Percentiles rank a stretch among this genome's conserved stretches.
phyloP scores from a whole-genome alignment of 306 rosid genomes.

The Begonia masoniana region DNA sequence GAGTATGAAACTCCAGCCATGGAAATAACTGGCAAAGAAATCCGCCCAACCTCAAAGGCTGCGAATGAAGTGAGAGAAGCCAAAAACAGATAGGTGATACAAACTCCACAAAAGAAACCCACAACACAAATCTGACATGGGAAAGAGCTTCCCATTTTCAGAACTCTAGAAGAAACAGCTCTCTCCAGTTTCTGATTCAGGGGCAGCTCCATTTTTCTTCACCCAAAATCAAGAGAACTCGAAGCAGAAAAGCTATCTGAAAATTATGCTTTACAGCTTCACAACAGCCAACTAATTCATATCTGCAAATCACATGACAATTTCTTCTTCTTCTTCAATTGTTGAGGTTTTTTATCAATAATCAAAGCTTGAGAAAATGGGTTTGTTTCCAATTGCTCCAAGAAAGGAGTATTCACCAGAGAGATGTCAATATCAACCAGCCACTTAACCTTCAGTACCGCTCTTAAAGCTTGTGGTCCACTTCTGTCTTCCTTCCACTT shows the following conservation, averaged over 20 bases:
- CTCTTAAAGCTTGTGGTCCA: slow-evolving; percentile 15
- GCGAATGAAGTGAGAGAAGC: slow-evolving; percentile 73
- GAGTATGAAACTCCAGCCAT: slow-evolving; percentile 19
- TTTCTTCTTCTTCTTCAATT: slow-evolving; percentile 2
- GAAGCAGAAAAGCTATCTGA: slow-evolving; percentile 1
- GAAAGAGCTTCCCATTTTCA: slow-evolving; percentile 75
- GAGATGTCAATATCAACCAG: slow-evolving; percentile 18
- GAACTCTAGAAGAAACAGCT: slow-evolving; percentile 64
- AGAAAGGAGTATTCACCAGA: slow-evolving; percentile 11
- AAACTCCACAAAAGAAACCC: slow-evolving; percentile 79
- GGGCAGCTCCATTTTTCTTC: slow-evolving; percentile 29
- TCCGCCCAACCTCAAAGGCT: slow-evolving; percentile 38
- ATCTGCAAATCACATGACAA: slow-evolving; percentile 26
- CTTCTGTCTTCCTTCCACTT: slow-evolving; percentile 19
- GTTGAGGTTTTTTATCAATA: background rate
- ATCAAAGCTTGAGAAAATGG: slow-evolving; percentile 7
- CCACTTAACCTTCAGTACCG: slow-evolving; percentile 8
- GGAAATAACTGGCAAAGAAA: slow-evolving; percentile 37
- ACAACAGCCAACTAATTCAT: slow-evolving; percentile 23
- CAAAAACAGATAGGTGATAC: slow-evolving; percentile 58
- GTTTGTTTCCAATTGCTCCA: slow-evolving; percentile 18
- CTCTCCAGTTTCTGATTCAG: slow-evolving; percentile 57
- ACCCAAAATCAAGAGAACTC: background rate
- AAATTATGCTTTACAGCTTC: slow-evolving; percentile 9
- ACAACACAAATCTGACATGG: slow-evolving; percentile 82